These are phyloP conservation scores for Recurvomyces mirabilis DNA, from an alignment of 495 filamentous ascomycete genomes.

Conservation along the genomic window DNA sequence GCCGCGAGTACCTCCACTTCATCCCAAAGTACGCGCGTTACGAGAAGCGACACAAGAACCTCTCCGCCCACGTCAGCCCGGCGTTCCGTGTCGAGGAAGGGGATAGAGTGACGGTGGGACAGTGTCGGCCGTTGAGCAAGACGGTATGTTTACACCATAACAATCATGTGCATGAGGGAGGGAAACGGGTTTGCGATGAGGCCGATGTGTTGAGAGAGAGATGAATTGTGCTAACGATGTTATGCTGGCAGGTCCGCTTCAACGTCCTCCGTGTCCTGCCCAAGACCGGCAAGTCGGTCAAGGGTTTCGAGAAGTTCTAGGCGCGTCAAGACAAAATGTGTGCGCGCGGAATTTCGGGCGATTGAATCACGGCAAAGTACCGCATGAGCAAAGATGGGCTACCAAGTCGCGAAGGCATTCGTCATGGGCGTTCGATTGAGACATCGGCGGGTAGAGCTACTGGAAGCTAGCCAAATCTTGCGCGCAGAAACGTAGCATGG, in stretches of 20 bases:
- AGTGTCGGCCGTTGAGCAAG: slow-evolving; percentile 97
- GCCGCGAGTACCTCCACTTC: slow-evolving; percentile 99
- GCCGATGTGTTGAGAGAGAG: not conserved
- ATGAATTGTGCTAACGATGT: not conserved
- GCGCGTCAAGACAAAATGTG: no score
- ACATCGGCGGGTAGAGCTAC: no score
- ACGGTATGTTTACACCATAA: slow-evolving; percentile 63
- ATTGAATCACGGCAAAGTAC: no score
- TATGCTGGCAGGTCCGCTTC: slow-evolving; percentile 80
- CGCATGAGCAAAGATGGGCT: no score
- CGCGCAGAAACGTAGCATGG: no score
- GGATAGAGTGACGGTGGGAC: slow-evolving; percentile 97
- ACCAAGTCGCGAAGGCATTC: no score
- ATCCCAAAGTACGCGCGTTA: slow-evolving; percentile 98
- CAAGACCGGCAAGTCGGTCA: slow-evolving; percentile 90
- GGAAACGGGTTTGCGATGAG: no score
- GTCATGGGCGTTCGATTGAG: no score
- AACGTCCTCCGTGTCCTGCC: slow-evolving; percentile 96
- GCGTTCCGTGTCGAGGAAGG: slow-evolving; percentile 99
- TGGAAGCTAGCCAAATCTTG: no score
- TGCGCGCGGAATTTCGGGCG: no score
- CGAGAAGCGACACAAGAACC: slow-evolving; percentile 99
- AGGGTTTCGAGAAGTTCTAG: slow-evolving; percentile 98
- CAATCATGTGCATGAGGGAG: no score
- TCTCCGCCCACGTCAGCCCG: slow-evolving; percentile 94